Evolutionary conservation across 495 filamentous ascomycete genomes (phyloP).

Genomic region (Lophiostoma macrostomum): DNA sequence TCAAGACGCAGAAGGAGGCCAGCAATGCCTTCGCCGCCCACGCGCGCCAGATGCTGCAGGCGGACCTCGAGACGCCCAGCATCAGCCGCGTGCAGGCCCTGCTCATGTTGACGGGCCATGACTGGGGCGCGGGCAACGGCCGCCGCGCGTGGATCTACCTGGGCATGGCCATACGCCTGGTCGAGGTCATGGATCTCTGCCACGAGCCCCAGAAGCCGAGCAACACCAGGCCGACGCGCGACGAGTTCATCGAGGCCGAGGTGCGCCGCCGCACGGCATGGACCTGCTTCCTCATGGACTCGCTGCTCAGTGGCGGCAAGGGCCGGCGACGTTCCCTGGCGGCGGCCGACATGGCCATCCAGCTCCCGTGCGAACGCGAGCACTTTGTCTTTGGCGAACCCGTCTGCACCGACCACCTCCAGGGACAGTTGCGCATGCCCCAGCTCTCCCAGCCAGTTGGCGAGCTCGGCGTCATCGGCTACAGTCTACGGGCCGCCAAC

Average conservation of each 20-base stretch:
- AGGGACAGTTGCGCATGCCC: constrained; percentile 24
- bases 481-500: constrained; percentile 35
- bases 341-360: constrained; percentile 31
- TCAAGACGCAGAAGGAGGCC: constrained; percentile 33
- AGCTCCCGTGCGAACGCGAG: constrained; percentile 36
- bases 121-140: constrained; percentile 37
- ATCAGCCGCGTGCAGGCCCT: constrained; percentile 35
- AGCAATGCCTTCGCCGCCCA: constrained; percentile 39
- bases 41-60: constrained; percentile 31
- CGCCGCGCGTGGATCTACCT: constrained; percentile 36
- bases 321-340: constrained; percentile 31
- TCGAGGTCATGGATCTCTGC: constrained; percentile 34
- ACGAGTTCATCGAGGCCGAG: constrained; percentile 36
- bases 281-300: constrained; percentile 39
- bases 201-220: constrained; percentile 21
- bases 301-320: constrained; percentile 36
- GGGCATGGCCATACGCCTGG: constrained; percentile 36
- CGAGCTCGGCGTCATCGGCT: constrained; percentile 34
- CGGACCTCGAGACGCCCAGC: constrained; percentile 33
- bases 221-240: constrained; percentile 20
- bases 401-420: constrained; percentile 29
- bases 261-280: constrained; percentile 35
- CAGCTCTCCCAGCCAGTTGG: constrained; percentile 18
- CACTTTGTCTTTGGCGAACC: constrained; percentile 35
- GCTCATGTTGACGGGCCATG: constrained; percentile 36